Conservation (phyloP, 306 rosid genomes). For the Ormosia emarginata region DNA sequence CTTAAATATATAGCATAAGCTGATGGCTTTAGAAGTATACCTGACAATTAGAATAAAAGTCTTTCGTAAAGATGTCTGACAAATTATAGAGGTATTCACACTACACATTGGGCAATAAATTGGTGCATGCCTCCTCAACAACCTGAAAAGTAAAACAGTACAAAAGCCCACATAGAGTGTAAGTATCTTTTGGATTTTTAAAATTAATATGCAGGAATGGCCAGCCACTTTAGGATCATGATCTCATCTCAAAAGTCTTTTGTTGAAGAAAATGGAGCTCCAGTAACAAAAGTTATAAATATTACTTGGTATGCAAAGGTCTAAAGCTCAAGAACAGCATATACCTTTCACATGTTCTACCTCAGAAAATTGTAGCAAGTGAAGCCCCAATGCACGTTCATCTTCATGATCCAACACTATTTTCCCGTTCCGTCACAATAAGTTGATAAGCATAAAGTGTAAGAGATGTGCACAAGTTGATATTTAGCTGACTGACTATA, state of each 20-base stretch:
- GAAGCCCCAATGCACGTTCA: constrained; percentile 83
- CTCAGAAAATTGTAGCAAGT: constrained; percentile 90
- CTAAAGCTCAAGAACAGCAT: constrained; percentile 10
- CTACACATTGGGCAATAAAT: constrained; percentile 73
- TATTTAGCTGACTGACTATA: neutral
- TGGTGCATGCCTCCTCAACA: constrained; percentile 87
- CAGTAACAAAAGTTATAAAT: neutral
- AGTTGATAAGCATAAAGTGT: neutral
- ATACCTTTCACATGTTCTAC: constrained; percentile 34
- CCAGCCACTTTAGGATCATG: neutral
- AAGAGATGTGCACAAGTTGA: neutral
- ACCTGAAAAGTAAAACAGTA: constrained; percentile 45
- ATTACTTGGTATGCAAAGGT: neutral
- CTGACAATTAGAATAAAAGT: constrained; percentile 86
- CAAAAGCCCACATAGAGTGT: neutral
- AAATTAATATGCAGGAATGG: neutral
- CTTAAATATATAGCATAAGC: neutral
- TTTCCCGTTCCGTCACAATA: constrained; percentile 48
- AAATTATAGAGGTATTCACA: constrained; percentile 88
- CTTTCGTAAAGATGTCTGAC: constrained; percentile 73
- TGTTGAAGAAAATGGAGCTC: neutral
- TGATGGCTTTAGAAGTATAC: constrained; percentile 34
- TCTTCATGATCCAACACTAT: constrained; percentile 70
- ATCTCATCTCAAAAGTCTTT: neutral
- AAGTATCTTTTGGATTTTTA: neutral